Conservation (phyloP, 352 stramenopile genomes). For the Globisporangium solare region DNA sequence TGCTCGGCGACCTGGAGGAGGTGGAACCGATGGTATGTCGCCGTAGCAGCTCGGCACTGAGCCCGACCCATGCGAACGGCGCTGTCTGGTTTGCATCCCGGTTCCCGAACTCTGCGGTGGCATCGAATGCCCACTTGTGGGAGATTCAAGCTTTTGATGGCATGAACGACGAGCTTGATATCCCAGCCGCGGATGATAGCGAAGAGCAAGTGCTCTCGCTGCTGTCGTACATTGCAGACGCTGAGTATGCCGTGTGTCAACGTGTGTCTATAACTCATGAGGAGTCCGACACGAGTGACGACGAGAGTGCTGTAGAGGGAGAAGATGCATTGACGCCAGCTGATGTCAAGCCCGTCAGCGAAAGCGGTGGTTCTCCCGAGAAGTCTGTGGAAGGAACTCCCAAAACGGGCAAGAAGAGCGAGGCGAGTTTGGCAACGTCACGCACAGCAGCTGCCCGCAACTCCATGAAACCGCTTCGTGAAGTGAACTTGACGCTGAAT, state of each 20-base stretch:
- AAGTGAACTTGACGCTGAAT: constrained; percentile 62
- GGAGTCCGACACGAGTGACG: constrained; percentile 29
- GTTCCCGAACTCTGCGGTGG: constrained; percentile 73
- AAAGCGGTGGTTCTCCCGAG: neutral
- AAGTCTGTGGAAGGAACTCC: neutral
- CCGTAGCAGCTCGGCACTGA: constrained; percentile 13
- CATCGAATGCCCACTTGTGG: constrained; percentile 76
- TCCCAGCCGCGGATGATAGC: constrained; percentile 52
- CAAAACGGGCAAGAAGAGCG: neutral
- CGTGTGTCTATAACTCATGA: constrained; percentile 42
- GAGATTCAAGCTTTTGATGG: constrained; percentile 69
- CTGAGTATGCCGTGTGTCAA: constrained; percentile 74
- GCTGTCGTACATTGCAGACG: constrained; percentile 81
- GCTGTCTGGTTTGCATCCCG: constrained; percentile 78
- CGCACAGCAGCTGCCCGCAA: constrained; percentile 57
- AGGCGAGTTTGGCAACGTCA: constrained; percentile 20
- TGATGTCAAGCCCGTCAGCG: neutral
- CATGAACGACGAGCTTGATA: constrained; percentile 41
- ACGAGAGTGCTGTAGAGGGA: constrained; percentile 31
- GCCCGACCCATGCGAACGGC: constrained; percentile 24
- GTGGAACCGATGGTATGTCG: neutral
- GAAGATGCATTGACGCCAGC: neutral
- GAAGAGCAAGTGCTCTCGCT: constrained; percentile 76
- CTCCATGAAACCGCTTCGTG: constrained; percentile 58
- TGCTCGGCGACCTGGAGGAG: constrained; percentile 31